These are phyloP conservation scores for Candida caryicola DNA, from an alignment of 805 yeast species.

Conservation along the genomic window DNA sequence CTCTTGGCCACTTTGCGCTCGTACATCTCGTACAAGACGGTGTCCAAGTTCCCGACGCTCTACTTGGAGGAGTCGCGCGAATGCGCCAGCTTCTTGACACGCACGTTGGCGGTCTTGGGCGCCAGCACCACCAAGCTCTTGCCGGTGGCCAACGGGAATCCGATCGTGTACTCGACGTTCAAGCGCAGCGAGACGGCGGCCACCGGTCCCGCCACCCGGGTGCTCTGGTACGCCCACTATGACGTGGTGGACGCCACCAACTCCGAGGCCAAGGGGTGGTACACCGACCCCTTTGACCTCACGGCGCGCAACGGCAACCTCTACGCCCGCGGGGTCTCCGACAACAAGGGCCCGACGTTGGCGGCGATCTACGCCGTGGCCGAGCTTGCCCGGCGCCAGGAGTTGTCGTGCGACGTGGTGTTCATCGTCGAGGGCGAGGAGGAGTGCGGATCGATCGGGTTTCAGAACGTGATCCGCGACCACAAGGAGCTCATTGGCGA, in stretches of 20 bases:
- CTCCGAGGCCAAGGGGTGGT: conserved; percentile 55
- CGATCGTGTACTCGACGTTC: conserved; percentile 78
- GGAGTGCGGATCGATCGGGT: conserved; percentile 88
- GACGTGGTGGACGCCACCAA: conserved; percentile 84
- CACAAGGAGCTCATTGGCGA: conserved; percentile 56
- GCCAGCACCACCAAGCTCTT: conserved; percentile 63
- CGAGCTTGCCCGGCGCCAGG: conserved; percentile 50
- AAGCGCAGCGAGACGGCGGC: conserved; percentile 34
- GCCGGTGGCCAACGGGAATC: conserved; percentile 77
- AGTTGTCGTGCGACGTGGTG: conserved; percentile 68
- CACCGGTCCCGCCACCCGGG: conserved; percentile 27
- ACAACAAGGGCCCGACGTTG: conserved; percentile 89
- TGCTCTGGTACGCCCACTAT: conserved; percentile 93
- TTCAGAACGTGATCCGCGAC: conserved; percentile 59
- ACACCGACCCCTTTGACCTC: conserved; percentile 72
- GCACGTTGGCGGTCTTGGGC: conserved; percentile 64
- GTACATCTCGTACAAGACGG: conserved; percentile 69
- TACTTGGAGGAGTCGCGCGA: conserved; percentile 77
- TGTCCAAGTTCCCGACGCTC: conserved; percentile 67
- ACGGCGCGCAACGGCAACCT: conserved; percentile 79
- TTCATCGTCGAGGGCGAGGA: conserved; percentile 94
- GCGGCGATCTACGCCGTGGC: conserved; percentile 89
- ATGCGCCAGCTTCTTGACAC: conserved; percentile 75
- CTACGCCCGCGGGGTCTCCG: conserved; percentile 90
- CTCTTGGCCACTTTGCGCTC: conserved; percentile 60